These are phyloP conservation scores for Dioscorea zingiberensis DNA, from an alignment of 106 monocot species.

Conservation along the genomic window DNA sequence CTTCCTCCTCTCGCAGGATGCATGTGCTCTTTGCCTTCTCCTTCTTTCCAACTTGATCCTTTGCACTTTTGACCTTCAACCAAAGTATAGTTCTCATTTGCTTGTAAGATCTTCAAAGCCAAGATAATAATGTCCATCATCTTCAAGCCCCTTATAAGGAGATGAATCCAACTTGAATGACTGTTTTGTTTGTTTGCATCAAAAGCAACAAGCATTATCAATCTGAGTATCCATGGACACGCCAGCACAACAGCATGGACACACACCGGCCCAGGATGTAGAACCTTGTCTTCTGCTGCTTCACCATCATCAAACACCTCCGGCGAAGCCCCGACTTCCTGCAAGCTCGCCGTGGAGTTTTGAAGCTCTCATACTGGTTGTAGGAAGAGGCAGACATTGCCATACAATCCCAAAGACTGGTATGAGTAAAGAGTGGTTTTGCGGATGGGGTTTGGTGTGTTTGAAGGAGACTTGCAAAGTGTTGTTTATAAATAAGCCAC, in stretches of 20 bases:
- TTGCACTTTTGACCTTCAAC: no score
- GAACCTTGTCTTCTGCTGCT: conserved; percentile 88
- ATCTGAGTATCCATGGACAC: conserved; percentile 43
- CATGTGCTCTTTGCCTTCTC: no score
- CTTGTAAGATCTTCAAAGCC: no score
- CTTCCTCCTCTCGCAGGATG: no score
- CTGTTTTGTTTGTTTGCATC: no score
- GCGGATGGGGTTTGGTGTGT: background rate
- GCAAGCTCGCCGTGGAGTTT: background rate
- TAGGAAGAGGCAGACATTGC: background rate
- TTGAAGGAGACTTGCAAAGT: background rate
- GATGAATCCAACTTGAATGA: no score
- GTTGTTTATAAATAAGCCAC: background rate
- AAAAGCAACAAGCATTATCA: conserved; percentile 1
- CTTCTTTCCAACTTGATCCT: no score
- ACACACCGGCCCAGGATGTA: conserved; percentile 82
- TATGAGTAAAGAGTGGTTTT: no score
- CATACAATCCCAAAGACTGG: background rate
- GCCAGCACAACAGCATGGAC: conserved; percentile 90
- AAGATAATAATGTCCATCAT: no score
- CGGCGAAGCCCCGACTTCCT: conserved; percentile 18
- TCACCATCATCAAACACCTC: conserved; percentile 54
- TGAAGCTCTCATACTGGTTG: no score
- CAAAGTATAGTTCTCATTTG: no score
- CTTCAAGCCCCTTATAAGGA: no score